A percentile compares a stretch with the other conserved stretches of the same genome.
Conservation (phyloP, 345 rosid species). For the Isatis tinctoria region DNA sequence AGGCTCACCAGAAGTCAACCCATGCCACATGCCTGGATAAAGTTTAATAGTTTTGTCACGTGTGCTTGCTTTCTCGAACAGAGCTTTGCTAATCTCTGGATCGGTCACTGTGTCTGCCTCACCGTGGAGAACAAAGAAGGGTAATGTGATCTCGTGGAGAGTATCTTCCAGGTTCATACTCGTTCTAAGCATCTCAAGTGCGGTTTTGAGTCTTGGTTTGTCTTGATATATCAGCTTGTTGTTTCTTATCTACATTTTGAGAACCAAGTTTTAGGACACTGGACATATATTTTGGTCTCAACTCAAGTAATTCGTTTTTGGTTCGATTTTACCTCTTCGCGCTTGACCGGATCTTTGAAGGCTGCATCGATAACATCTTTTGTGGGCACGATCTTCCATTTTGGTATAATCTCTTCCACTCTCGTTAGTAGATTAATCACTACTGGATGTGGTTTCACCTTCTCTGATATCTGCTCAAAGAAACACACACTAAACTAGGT, state of each 20-base stretch:
- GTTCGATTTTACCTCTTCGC: slow-evolving; percentile 53
- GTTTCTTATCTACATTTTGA: slow-evolving; percentile 53
- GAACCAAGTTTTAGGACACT: background rate
- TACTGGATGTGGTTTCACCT: slow-evolving; percentile 86
- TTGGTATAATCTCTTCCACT: slow-evolving; percentile 86
- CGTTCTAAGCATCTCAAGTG: slow-evolving; percentile 84
- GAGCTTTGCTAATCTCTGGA: slow-evolving; percentile 91
- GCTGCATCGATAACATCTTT: slow-evolving; percentile 81
- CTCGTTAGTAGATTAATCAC: slow-evolving; percentile 72
- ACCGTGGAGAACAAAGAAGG: slow-evolving; percentile 90
- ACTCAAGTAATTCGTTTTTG: background rate
- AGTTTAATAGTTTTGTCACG: slow-evolving; percentile 75
- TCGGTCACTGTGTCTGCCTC: slow-evolving; percentile 92
- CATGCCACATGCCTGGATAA: slow-evolving; percentile 98
- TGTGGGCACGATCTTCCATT: slow-evolving; percentile 95
- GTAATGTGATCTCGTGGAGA: slow-evolving; percentile 60
- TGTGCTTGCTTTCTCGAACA: slow-evolving; percentile 67
- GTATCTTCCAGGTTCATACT: slow-evolving; percentile 80
- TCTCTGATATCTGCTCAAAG: slow-evolving; percentile 70
- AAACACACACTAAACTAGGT: background rate
- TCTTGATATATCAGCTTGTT: slow-evolving; percentile 94
- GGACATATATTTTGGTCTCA: background rate
- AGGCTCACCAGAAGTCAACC: slow-evolving; percentile 76
- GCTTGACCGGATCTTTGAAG: slow-evolving; percentile 76
- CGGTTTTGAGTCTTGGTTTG: slow-evolving; percentile 93